These are phyloP conservation scores for Aspergillus ruber DNA, from an alignment of 2,329 filamentous ascomycete genomes.

Conservation along the genomic window DNA sequence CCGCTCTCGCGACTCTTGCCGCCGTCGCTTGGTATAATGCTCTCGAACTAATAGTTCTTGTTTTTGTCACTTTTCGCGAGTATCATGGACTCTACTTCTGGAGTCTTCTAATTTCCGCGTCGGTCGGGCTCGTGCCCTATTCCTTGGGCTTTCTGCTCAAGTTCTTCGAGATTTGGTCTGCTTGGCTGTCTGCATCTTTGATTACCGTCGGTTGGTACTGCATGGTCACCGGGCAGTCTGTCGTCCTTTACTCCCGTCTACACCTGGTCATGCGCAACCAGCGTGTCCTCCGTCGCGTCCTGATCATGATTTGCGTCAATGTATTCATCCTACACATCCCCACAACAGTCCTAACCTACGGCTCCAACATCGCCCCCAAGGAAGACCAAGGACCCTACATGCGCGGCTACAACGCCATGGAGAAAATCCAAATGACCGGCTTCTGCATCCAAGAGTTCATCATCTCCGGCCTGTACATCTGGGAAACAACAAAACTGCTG, in stretches of 20 bases:
- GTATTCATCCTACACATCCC: slow-evolving; percentile 41
- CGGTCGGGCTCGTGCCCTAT: slow-evolving; percentile 40
- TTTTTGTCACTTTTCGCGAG: slow-evolving; percentile 44
- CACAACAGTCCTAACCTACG: slow-evolving; percentile 41
- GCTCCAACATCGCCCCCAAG: slow-evolving; percentile 30
- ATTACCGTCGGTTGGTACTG: slow-evolving; percentile 42
- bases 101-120: slow-evolving; percentile 41
- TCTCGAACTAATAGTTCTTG: slow-evolving; percentile 43
- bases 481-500: slow-evolving; percentile 48
- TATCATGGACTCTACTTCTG: slow-evolving; percentile 47
- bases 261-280: slow-evolving; percentile 41
- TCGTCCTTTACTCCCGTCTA: slow-evolving; percentile 47
- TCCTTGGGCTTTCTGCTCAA: slow-evolving; percentile 44
- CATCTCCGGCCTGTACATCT: slow-evolving; percentile 50
- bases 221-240: slow-evolving; percentile 45
- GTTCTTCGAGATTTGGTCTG: slow-evolving; percentile 34
- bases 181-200: slow-evolving; percentile 37
- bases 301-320: slow-evolving; percentile 43
- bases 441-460: slow-evolving; percentile 53
- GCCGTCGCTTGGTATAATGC: slow-evolving; percentile 47
- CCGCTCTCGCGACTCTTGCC: slow-evolving; percentile 42
- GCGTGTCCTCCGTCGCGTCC: slow-evolving; percentile 34
- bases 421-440: slow-evolving; percentile 51
- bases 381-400: slow-evolving; percentile 17
- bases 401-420: slow-evolving; percentile 41